These are phyloP conservation scores for Lentinula sp. DNA, from an alignment of 768 basidiomycete species.

Conservation along the genomic window DNA sequence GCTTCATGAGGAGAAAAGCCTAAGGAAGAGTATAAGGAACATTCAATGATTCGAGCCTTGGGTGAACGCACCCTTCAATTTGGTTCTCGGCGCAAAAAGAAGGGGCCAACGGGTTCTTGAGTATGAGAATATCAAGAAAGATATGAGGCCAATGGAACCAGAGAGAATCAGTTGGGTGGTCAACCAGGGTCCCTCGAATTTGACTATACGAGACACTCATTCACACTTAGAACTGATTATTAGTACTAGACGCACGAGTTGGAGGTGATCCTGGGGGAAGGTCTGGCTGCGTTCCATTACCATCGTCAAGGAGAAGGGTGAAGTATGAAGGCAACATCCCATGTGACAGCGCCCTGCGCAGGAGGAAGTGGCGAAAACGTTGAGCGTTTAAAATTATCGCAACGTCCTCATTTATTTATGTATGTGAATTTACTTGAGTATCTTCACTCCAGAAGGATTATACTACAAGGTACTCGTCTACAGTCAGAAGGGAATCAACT, in stretches of 20 bases:
- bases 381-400: too few species aligned
- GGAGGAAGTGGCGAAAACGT: not conserved
- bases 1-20: conserved; percentile 94
- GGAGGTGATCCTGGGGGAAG: conserved; percentile 24
- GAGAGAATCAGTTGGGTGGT: conserved; percentile 84
- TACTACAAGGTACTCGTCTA: conserved; percentile 56
- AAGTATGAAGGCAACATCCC: not conserved
- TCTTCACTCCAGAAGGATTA: conserved; percentile 13
- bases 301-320: not conserved
- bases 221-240: not conserved
- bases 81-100: conserved; percentile 88
- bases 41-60: conserved; percentile 1
- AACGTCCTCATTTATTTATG: too few species aligned
- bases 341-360: not conserved
- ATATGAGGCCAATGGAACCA: conserved; percentile 64
- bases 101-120: conserved; percentile 84
- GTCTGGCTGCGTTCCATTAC: conserved; percentile 1
- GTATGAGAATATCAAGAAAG: conserved; percentile 87
- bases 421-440: too few species aligned
- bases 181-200: conserved; percentile 94
- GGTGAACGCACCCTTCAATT: conserved; percentile 73
- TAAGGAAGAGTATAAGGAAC: conserved; percentile 21
- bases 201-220: conserved; percentile 34
- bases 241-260: conserved; percentile 13
- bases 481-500: conserved; percentile 46